Base-by-base conservation (phyloP, 495 filamentous ascomycete genomes). In the Hypoxylon rickii region DNA sequence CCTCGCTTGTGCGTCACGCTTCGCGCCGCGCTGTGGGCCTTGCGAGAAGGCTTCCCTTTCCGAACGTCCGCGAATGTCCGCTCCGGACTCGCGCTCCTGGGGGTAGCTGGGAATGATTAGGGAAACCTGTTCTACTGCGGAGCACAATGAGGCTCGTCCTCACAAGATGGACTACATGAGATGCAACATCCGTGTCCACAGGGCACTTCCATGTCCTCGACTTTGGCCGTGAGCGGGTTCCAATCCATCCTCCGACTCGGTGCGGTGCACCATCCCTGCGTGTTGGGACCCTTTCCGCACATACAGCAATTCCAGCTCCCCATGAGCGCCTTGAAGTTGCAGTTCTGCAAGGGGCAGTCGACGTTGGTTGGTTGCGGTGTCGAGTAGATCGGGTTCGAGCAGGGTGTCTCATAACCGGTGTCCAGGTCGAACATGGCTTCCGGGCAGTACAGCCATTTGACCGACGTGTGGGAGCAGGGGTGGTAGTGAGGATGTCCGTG, bases 131-230 rank as follows among this genome's bases (percentile, higher is more conserved):
- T 39, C 29, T 15, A 7, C 3, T 40, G 6, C 22, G 12, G 8
- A 40, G 12, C 21, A 20, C 15, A 17, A 16, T 32, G n/a, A 34
- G 39, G 16, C 10, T 44, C 18, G 32, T 38, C 17, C 66, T 68
- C 38, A 73, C 72, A 24, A 21, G 66, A 69, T 36, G 63, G 68
- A 51, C 52, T 69, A 46, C 74, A 77, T 43, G 65, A 66, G 38
- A 61, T 67, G 53, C 74, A 77, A 52, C 73, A 75, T 31, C 67
- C 68, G 44, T 77, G 74, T 21, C 72, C 74, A 44, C 74, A 77
- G 8, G 63, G 69, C 19, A 64, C 54, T 37, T 73, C 68, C 48
- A 70, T 63, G 15, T 63, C 65, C 31, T 75, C 73, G 44, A 62
- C 65, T 18, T 53, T 61, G 13, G 63, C 36, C 26, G 70, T 72